A percentile compares a stretch with the other conserved stretches of the same genome.
These are phyloP conservation scores for Cryptococcus deneoformans DNA, from an alignment of 1,284 basidiomycete genomes.

Conservation along the genomic window DNA sequence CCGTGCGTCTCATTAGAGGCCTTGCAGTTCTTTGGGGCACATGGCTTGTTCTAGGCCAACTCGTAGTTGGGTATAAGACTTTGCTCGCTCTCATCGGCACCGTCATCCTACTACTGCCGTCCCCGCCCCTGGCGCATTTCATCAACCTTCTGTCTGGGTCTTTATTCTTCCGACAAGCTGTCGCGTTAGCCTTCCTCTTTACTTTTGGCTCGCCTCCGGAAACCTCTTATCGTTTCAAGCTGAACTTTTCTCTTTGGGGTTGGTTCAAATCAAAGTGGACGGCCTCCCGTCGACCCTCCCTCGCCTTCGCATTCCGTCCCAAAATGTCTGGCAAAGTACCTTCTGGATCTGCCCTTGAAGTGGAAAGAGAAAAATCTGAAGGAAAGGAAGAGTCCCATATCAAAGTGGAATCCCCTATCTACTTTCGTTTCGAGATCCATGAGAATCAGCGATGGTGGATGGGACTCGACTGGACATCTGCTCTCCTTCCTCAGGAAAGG, in stretches of 20 bases:
- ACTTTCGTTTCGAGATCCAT: constrained; percentile 81
- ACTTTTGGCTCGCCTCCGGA: constrained; percentile 46
- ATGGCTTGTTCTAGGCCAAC: constrained; percentile 40
- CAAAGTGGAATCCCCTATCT: constrained; percentile 49
- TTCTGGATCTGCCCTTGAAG: constrained; percentile 21
- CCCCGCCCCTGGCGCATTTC: constrained; percentile 41
- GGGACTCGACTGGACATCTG: constrained; percentile 79
- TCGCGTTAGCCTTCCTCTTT: constrained; percentile 40
- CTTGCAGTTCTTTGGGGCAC: constrained; percentile 42
- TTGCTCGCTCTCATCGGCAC: constrained; percentile 42
- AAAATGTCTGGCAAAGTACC: constrained; percentile 4
- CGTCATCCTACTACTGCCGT: constrained; percentile 42
- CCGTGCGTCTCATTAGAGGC: constrained; percentile 35
- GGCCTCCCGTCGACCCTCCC: constrained; percentile 36
- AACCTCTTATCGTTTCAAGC: constrained; percentile 23
- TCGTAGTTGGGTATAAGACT: constrained; percentile 28
- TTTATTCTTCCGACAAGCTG: constrained; percentile 32
- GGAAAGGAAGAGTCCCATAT: constrained; percentile 15
- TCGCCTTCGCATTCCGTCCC: constrained; percentile 36
- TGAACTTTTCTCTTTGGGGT: constrained; percentile 28
- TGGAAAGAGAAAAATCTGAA: constrained; percentile 18
- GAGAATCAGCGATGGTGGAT: constrained; percentile 92
- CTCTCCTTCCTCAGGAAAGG: constrained; percentile 82
- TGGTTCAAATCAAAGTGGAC: constrained; percentile 49
- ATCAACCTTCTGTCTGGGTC: constrained; percentile 38